Percentiles rank a stretch among this genome's conserved stretches.
Evolutionary conservation across 2,329 filamentous ascomycete species (phyloP).

Genomic region (Neodidymelliopsis sp.): DNA sequence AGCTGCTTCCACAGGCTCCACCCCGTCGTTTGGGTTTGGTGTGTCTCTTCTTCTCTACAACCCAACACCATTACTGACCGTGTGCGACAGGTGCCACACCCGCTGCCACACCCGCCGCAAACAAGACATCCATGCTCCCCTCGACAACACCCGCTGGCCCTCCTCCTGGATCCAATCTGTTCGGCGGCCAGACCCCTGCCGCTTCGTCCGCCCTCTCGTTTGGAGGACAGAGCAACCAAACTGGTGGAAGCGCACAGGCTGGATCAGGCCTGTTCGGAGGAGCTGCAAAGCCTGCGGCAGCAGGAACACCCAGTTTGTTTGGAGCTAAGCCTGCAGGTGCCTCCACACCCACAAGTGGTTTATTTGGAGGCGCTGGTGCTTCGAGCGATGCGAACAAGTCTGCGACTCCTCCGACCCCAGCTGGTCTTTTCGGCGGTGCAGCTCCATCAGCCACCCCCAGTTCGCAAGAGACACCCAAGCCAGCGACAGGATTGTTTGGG

Average conservation of each 20-base stretch:
- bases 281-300: conserved; percentile 35
- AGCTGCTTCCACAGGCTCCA: conserved; percentile 23
- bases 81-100: conserved; percentile 29
- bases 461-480: conserved; percentile 43
- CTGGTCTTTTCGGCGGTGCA: conserved; percentile 31
- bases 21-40: conserved; percentile 30
- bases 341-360: conserved; percentile 25
- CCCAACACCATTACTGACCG: neutral
- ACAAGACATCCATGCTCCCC: conserved; percentile 47
- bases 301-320: conserved; percentile 39
- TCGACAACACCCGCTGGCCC: conserved; percentile 51
- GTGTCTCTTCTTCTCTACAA: neutral
- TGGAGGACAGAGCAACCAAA: conserved; percentile 30
- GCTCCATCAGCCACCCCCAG: conserved; percentile 41
- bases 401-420: conserved; percentile 31
- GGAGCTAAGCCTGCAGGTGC: conserved; percentile 34
- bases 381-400: conserved; percentile 44
- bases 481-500: conserved; percentile 34
- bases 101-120: conserved; percentile 45
- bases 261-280: conserved; percentile 28
- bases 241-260: conserved; percentile 12
- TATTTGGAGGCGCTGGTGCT: conserved; percentile 34
- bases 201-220: conserved; percentile 43
- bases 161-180: conserved; percentile 43
- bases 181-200: conserved; percentile 30